Evolutionary conservation across 768 basidiomycete species (phyloP), one percentile per base, ranked within the genome.

Genomic region (Hericium coralloides): DNA sequence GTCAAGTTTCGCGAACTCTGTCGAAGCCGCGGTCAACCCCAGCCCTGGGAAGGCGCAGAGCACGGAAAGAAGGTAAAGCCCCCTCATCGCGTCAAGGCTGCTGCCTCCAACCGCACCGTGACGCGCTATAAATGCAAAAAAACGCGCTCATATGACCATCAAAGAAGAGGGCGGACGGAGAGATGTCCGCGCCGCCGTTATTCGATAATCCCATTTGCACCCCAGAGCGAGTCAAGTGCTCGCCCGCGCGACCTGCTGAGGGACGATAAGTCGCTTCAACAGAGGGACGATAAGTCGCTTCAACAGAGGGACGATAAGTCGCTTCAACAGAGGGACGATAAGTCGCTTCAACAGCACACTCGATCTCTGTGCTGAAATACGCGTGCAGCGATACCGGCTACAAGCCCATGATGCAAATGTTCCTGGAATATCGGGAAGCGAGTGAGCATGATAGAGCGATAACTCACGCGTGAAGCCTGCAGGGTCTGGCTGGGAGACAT

Each of bases 1-100:
- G 47, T 58, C 60, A 12, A 55, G 48, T 15, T 39, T 55, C 58
- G 50, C 36, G 52, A 37, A 36, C 18, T 37, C 52, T 31, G 52
- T 45, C 8, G 43, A 45, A n/a, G 17, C 43, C 2, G 18, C 43
- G 17, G 20, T n/a, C 18, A 20, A 45, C 17, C 43, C 9, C n/a
- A n/a, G 4, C 18, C n/a, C 15, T 5, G 0, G 20, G 2, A 45
- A 20, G 20, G 43, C 6, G 20, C n/a, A n/a, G 43, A 45, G 18
- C 43, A 45, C n/a, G 8, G 15, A n/a, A 45, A 20, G 12, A n/a
- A 45, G 43, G 17, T 8, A 7, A 45, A n/a, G 43, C 20, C n/a
- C n/a, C 43, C 43, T 45, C 43, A 45, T 45, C 43, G 43, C n/a
- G 43, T 43, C 41, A 20, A 18, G 18, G 14, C 41, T 15, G 43